Percentiles rank a stretch among this genome's conserved stretches.
Evolutionary conservation across 2,329 filamentous ascomycete species (phyloP).

Genomic region (Botrytis elliptica): DNA sequence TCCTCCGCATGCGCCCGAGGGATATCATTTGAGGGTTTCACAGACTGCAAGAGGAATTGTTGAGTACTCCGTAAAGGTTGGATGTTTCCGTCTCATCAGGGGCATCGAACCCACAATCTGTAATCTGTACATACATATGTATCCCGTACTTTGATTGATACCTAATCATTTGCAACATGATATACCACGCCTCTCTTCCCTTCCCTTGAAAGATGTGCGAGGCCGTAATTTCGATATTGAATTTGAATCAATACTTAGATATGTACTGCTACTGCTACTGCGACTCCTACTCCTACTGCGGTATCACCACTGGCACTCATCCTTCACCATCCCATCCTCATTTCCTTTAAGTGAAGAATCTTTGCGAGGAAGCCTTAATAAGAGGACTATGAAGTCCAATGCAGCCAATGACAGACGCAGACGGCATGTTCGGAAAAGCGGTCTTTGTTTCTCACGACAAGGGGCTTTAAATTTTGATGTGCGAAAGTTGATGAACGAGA

Average conservation of each 20-base stretch:
- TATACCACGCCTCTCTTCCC: neutral
- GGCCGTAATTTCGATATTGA: neutral
- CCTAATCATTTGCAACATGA: neutral
- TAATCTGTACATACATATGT: neutral
- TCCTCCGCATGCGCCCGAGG: neutral
- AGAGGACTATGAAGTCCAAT: slow-evolving; percentile 1
- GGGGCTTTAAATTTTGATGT: neutral
- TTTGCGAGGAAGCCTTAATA: neutral
- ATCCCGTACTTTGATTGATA: neutral
- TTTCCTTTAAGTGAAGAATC: neutral
- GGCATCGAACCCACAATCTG: neutral
- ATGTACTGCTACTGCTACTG: neutral
- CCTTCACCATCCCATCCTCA: neutral
- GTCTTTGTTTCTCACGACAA: neutral
- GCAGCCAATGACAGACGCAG: neutral
- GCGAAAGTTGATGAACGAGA: neutral
- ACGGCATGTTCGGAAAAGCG: neutral
- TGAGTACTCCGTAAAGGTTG: neutral
- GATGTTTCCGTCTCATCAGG: neutral
- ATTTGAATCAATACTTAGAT: neutral
- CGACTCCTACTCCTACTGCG: neutral
- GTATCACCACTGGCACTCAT: neutral
- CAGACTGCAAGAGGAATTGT: neutral
- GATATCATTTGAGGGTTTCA: neutral
- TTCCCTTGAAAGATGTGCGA: neutral